These are phyloP conservation scores for Penicillium psychrofluorescens DNA, from an alignment of 495 filamentous ascomycete species.

Conservation along the genomic window DNA sequence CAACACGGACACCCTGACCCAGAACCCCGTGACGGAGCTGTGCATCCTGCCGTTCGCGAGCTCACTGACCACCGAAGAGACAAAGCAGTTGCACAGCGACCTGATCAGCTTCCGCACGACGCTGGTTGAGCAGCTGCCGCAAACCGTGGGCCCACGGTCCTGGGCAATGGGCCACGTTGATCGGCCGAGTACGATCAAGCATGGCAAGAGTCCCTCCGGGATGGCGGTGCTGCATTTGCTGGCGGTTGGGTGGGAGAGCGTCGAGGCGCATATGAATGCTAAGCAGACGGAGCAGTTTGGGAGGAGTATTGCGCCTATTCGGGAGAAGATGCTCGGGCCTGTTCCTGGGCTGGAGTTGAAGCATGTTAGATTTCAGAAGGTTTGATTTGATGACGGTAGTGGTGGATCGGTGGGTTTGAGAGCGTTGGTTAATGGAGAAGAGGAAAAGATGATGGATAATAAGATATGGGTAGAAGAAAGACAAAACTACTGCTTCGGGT, in stretches of 20 bases:
- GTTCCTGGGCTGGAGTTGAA: conserved; percentile 33
- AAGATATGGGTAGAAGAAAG: conserved; percentile 1
- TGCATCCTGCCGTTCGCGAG: conserved; percentile 23
- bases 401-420: neutral
- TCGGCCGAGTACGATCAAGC: conserved; percentile 27
- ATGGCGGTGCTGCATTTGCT: conserved; percentile 32
- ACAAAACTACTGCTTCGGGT: conserved; percentile 1
- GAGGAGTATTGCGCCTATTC: conserved; percentile 28
- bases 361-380: conserved; percentile 33
- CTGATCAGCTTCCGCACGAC: conserved; percentile 26
- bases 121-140: conserved; percentile 22
- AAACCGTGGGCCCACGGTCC: conserved; percentile 25
- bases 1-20: conserved; percentile 22
- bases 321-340: conserved; percentile 26
- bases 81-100: conserved; percentile 14
- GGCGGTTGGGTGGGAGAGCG: conserved; percentile 46
- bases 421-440: neutral
- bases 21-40: conserved; percentile 36
- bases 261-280: conserved; percentile 43
- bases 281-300: conserved; percentile 40
- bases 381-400: conserved; percentile 5
- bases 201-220: conserved; percentile 26
- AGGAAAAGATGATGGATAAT: no score
- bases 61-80: conserved; percentile 15
- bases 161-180: conserved; percentile 40